Percentiles rank a stretch among this genome's conserved stretches.
These are phyloP conservation scores for Babesia ovata DNA, from an alignment of 169 alveolate species.

Conservation along the genomic window DNA sequence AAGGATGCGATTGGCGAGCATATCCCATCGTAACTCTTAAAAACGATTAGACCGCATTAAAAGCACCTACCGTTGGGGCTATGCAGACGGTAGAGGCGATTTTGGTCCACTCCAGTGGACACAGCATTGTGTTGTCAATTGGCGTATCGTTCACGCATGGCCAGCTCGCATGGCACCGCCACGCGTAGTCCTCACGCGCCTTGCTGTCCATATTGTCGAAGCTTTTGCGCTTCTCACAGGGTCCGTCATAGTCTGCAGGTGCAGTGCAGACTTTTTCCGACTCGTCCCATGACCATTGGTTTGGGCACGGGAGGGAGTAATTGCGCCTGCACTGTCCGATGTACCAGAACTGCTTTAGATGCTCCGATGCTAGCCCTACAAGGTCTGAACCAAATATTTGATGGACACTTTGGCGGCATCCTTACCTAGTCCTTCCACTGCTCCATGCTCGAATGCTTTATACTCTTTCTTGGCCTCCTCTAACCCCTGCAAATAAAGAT, in stretches of 20 bases:
- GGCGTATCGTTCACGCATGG: conserved; percentile 67
- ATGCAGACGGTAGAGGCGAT: conserved; percentile 63
- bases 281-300: conserved; percentile 34
- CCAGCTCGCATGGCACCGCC: conserved; percentile 77
- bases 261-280: conserved; percentile 33
- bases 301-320: conserved; percentile 55
- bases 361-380: conserved; percentile 40
- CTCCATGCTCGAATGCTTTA: conserved; percentile 17
- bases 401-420: not conserved
- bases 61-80: conserved; percentile 71
- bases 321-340: conserved; percentile 43
- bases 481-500: conserved; percentile 23
- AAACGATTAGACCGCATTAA: not conserved
- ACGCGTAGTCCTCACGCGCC: conserved; percentile 54
- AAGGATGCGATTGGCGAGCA: conserved; percentile 79
- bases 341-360: conserved; percentile 64
- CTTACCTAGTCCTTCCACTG: conserved; percentile 57
- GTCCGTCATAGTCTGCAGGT: conserved; percentile 56
- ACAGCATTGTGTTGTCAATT: conserved; percentile 19
- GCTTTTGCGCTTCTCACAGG: conserved; percentile 31
- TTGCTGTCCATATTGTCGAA: conserved; percentile 20
- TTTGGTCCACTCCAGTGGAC: conserved; percentile 74
- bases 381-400: conserved; percentile 18
- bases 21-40: conserved; percentile 66
- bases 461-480: conserved; percentile 32